Percentiles rank a stretch among this genome's conserved stretches.
Conservation (phyloP, 257 asterid species). For the Datura wrightii region DNA sequence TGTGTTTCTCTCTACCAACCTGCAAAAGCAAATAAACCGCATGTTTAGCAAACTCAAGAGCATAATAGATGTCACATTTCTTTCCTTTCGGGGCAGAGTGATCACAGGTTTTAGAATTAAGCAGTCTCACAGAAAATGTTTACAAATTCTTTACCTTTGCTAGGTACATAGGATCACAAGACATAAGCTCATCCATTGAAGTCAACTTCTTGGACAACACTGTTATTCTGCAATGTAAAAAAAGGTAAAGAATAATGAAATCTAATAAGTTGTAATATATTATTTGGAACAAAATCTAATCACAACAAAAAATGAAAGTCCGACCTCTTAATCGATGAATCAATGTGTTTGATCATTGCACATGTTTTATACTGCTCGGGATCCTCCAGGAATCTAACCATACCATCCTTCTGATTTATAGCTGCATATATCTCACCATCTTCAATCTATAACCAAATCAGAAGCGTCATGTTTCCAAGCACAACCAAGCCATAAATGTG, state of each 20-base stretch:
- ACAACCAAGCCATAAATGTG: conserved; percentile 36
- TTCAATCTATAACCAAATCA: conserved; percentile 62
- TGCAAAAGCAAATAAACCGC: conserved; percentile 33
- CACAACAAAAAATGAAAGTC: conserved; percentile 24
- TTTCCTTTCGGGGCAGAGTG: neutral
- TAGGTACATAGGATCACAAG: conserved; percentile 73
- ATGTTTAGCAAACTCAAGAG: neutral
- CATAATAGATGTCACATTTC: neutral
- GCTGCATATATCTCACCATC: conserved; percentile 92
- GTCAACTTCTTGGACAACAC: conserved; percentile 74
- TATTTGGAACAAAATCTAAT: neutral
- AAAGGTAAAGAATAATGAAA: neutral
- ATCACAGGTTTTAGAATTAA: neutral
- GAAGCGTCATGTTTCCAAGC: neutral
- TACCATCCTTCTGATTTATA: conserved; percentile 97
- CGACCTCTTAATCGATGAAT: conserved; percentile 87
- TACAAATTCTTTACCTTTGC: conserved; percentile 58
- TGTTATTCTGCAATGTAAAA: conserved; percentile 64
- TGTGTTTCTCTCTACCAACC: conserved; percentile 87
- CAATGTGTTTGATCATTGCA: conserved; percentile 84
- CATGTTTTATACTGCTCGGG: conserved; percentile 92
- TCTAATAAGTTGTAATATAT: neutral
- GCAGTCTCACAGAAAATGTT: neutral
- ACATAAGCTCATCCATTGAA: conserved; percentile 74
- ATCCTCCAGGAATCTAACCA: conserved; percentile 98